Evolutionary conservation across 2,329 filamentous ascomycete genomes (phyloP).

Genomic region (Diaporthe velutina): DNA sequence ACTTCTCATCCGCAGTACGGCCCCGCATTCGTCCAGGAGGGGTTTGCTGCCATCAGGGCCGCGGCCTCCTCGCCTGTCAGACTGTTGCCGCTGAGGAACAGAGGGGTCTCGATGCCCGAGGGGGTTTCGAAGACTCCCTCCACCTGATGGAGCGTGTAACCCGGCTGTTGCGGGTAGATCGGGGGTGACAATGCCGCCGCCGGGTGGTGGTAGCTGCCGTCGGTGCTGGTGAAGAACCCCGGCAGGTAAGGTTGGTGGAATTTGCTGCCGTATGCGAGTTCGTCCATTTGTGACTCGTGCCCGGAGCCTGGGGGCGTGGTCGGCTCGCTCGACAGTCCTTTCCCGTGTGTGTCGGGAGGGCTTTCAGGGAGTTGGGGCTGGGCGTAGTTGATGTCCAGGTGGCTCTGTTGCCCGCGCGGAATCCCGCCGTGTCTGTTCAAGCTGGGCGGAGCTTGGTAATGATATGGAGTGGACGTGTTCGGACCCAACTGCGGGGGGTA

Average conservation of each 20-base stretch:
- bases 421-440: background rate
- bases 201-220: conserved; percentile 14
- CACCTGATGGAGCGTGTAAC: conserved; percentile 42
- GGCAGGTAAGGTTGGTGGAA: background rate
- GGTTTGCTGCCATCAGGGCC: conserved; percentile 3
- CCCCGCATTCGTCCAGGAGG: conserved; percentile 2
- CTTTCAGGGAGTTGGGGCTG: background rate
- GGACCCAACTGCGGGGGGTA: conserved; percentile 3
- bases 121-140: conserved; percentile 41
- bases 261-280: conserved; percentile 5
- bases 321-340: conserved; percentile 3
- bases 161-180: conserved; percentile 23
- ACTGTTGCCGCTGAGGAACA: conserved; percentile 6
- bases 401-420: background rate
- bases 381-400: background rate
- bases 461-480: conserved; percentile 5
- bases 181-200: background rate
- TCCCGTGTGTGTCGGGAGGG: background rate
- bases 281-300: background rate
- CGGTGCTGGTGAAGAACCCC: background rate
- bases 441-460: background rate
- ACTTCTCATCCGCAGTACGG: conserved; percentile 18
- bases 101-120: conserved; percentile 27
- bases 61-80: conserved; percentile 23
- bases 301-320: conserved; percentile 31